These are phyloP conservation scores for Stachybotrys chlorohalonatus DNA, from an alignment of 2,329 filamentous ascomycete species.

Conservation along the genomic window DNA sequence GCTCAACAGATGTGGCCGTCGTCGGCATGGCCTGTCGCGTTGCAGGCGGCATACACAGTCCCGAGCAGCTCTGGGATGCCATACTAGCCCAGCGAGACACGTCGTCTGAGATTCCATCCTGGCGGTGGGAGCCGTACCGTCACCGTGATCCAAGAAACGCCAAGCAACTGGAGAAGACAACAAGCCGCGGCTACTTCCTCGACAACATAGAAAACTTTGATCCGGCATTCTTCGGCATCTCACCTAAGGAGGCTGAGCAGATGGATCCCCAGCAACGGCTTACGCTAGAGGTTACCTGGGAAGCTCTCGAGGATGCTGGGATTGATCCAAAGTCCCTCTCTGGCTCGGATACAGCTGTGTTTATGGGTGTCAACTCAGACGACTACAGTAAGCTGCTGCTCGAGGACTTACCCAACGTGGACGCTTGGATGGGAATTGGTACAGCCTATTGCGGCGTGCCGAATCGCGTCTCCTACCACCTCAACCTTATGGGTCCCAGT, in stretches of 20 bases:
- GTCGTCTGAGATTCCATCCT: not conserved
- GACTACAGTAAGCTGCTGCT: conserved; percentile 2
- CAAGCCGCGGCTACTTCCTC: conserved; percentile 1
- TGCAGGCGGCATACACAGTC: not conserved
- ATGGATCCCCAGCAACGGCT: conserved; percentile 5
- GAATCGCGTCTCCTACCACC: not conserved
- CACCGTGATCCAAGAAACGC: not conserved
- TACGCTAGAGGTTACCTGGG: not conserved
- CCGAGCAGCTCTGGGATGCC: conserved; percentile 1
- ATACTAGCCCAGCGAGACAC: not conserved
- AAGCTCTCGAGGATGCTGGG: conserved; percentile 2
- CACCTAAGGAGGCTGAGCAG: conserved; percentile 3
- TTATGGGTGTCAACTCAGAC: conserved; percentile 1
- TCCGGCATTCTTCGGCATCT: conserved; percentile 3
- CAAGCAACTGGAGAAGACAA: not conserved
- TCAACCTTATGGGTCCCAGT: not conserved
- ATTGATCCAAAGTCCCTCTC: not conserved
- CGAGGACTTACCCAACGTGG: conserved; percentile 2
- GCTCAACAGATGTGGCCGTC: not conserved
- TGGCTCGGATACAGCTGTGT: conserved; percentile 2
- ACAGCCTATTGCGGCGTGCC: conserved; percentile 1
- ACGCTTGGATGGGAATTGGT: conserved; percentile 3
- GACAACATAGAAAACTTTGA: conserved; percentile 3
- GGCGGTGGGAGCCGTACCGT: not conserved
- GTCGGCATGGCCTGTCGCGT: conserved; percentile 2